Conservation (phyloP, 352 stramenopile species). For the Globisporangium canariense region DNA sequence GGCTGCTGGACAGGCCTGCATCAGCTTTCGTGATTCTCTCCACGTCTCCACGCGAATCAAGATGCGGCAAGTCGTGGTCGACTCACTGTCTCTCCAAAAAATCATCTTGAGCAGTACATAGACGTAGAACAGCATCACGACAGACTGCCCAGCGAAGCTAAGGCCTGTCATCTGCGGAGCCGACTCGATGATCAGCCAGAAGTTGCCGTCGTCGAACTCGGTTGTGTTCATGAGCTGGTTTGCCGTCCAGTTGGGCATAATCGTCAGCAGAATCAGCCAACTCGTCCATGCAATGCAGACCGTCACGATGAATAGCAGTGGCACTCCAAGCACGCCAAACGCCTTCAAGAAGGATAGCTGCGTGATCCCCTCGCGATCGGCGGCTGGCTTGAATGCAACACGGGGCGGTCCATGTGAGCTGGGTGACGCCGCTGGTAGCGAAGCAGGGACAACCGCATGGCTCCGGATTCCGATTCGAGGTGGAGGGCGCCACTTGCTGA, state of each 20-base stretch:
- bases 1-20: not conserved
- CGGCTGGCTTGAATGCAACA: too few species aligned
- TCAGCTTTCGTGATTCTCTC: not conserved
- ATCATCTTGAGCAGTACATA: not conserved
- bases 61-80: not conserved
- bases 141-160: not conserved
- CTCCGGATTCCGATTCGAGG: too few species aligned
- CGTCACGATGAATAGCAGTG: constrained; percentile 18
- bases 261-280: constrained; percentile 31
- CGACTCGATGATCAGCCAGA: constrained; percentile 33
- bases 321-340: constrained; percentile 22
- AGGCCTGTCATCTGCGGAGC: not conserved
- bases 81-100: not conserved
- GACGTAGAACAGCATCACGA: not conserved
- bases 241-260: constrained; percentile 23
- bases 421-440: too few species aligned
- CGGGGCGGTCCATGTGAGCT: too few species aligned
- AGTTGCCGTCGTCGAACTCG: constrained; percentile 44
- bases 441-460: too few species aligned
- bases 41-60: not conserved
- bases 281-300: constrained; percentile 29
- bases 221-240: constrained; percentile 50
- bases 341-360: constrained; percentile 18
- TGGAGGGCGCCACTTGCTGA: too few species aligned
- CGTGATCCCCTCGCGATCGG: too few species aligned